Evolutionary conservation across 2,329 filamentous ascomycete species (phyloP).

Genomic region (Colletotrichum sp.): DNA sequence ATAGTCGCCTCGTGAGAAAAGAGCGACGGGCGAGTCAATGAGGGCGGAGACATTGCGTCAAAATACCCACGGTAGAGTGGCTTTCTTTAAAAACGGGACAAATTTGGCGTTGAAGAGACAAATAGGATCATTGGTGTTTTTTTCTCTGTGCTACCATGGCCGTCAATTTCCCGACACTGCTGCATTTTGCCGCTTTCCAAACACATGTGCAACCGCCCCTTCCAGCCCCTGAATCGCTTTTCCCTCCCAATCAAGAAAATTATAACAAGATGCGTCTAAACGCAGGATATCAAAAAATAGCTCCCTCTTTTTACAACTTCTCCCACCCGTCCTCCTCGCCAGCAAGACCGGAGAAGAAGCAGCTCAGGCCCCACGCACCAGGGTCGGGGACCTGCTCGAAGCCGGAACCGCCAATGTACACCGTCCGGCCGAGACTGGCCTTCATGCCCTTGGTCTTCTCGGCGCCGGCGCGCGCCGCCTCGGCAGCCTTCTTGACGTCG

Average conservation of each 20-base stretch:
- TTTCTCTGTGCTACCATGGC: neutral
- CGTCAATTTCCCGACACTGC: neutral
- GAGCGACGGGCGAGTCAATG: neutral
- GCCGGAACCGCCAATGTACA: constrained; percentile 73
- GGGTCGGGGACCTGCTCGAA: constrained; percentile 59
- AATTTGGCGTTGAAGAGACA: constrained; percentile 44
- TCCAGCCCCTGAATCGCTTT: neutral
- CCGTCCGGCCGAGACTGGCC: constrained; percentile 82
- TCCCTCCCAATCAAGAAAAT: neutral
- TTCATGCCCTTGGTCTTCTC: constrained; percentile 91
- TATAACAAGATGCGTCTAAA: neutral
- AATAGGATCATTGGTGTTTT: constrained; percentile 15
- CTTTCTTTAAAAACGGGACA: constrained; percentile 30
- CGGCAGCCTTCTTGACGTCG: constrained; percentile 74
- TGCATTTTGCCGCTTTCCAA: neutral
- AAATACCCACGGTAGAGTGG: constrained; percentile 25
- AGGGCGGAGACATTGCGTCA: neutral
- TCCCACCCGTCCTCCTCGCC: constrained; percentile 51
- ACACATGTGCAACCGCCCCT: neutral
- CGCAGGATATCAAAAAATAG: neutral
- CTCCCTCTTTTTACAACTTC: constrained; percentile 25
- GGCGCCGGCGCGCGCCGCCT: constrained; percentile 76
- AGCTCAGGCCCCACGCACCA: constrained; percentile 76
- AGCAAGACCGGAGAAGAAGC: constrained; percentile 82
- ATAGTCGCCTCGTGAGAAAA: neutral